Evolutionary conservation across 352 stramenopile species (phyloP).

Genomic region (Pythium rishiriense): DNA sequence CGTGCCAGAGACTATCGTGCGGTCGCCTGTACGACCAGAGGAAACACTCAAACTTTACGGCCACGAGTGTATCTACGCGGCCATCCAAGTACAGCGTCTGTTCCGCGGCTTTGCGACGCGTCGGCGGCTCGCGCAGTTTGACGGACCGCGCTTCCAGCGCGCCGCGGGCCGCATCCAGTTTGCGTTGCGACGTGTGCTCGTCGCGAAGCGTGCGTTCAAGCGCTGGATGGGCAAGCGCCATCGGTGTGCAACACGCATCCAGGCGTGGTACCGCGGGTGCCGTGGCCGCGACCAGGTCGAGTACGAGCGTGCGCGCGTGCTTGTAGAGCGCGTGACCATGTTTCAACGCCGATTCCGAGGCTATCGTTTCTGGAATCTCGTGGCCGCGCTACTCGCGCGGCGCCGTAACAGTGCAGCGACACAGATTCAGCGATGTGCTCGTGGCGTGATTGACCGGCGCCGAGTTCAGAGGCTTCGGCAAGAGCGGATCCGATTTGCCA

Average conservation of each 20-base stretch:
- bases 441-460: conserved; percentile 15
- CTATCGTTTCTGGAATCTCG: conserved; percentile 35
- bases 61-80: conserved; percentile 57
- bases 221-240: conserved; percentile 28
- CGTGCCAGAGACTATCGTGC: no score
- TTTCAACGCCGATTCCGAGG: conserved; percentile 29
- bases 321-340: conserved; percentile 14
- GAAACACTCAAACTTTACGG: conserved; percentile 28
- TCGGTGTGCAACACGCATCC: conserved; percentile 23
- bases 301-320: conserved; percentile 16
- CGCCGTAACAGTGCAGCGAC: conserved; percentile 21
- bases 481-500: conserved; percentile 21
- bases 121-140: conserved; percentile 33
- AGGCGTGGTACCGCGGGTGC: conserved; percentile 30
- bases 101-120: conserved; percentile 38
- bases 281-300: conserved; percentile 16
- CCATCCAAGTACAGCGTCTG: conserved; percentile 59
- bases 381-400: conserved; percentile 15
- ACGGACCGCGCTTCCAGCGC: conserved; percentile 35
- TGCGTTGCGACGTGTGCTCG: conserved; percentile 24
- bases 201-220: conserved; percentile 18
- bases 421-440: conserved; percentile 28
- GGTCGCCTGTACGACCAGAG: not conserved
- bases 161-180: conserved; percentile 29
- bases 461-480: conserved; percentile 12